Base-by-base conservation (phyloP, 129 eudicot genomes). In the Flaveria linearis region DNA sequence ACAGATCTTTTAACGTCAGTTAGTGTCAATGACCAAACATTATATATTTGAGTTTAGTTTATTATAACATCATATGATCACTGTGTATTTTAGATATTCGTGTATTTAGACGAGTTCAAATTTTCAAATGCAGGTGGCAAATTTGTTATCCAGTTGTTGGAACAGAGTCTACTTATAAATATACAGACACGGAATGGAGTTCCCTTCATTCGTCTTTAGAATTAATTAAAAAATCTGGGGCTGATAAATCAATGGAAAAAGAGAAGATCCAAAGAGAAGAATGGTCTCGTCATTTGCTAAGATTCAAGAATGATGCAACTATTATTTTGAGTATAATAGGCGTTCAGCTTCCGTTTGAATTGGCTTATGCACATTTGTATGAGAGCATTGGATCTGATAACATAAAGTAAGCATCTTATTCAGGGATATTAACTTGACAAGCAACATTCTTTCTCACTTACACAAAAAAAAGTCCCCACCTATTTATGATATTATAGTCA, bases 311-410 rank as follows among this genome's bases (percentile, higher is more conserved):
- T 75, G 98, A 93, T 68, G 86, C 91, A 3, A 51, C 88, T 57
- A 72, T 93, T 64, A 85, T 93, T 72, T 63, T 84, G 77, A 90
- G 97, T 77, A 93, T 90, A 76, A 82, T 90, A 28, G 88, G 88
- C 78, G 96, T 93, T 53, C 97, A 93, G 78, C 84, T 93, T 71
- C 98, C 98, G 0, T 88, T 93, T 76, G 98, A 93, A 78, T 80
- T 93, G 78, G 97, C 96, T 26, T 93, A 90, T 80, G 98, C 97
- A 41, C 97, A 90, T 88, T 87, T 93, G 43, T 93, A 93, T 26
- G 98, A 93, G 83, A 81, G 86, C 78, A 69, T 90, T 43, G 71
- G 66, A 52, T 83, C 88, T 13, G 98, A 93, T 76, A 18, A 86
- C 33, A 8, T 85, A 3, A 93, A 90, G 98, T 93, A 62, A 86